Evolutionary conservation across 768 basidiomycete genomes (phyloP), one percentile per base, ranked within the genome.

Genomic region (Daedaleopsis sinensis): DNA sequence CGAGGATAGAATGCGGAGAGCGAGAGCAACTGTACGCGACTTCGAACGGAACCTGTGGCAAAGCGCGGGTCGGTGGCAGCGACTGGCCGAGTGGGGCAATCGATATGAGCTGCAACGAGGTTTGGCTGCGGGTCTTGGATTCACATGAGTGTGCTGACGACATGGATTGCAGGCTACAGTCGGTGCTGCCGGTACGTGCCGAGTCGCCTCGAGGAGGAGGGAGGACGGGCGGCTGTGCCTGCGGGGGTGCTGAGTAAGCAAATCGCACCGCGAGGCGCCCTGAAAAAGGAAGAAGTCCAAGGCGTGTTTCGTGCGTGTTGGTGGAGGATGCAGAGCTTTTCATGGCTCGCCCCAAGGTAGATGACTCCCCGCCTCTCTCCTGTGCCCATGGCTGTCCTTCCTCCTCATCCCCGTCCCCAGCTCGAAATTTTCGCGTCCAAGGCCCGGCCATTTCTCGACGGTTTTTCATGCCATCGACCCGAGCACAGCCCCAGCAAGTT

Each of bases 231-330:
- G 52, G 52, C 44, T 43, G 53, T 55, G 62, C 52, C 47, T 57
- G 51, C 39, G 18, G 18, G 11, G 43, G 38, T 39, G 46, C 18
- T 63, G 49, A 63, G 39, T 58, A 37, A 59, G 62, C 62, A 37
- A 52, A 44, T 38, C 19, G 46, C 52, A 53, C 39, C 18, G 15
- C 39, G 49, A 58, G 23, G 27, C 23, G 38, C 27, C 62, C 39
- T 7, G 21, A 55, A 58, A 58, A 53, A 18, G 57, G 62, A n/a
- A 46, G 58, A 43, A 32, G 53, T 57, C 24, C 15, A 37, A 57
- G 64, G 69, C 70, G 68, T 71, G 70, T 67, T 63, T 43, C 62
- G 63, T 59, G 68, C 70, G 70, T 71, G 70, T 69, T 69, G 42
- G 65, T 69, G 68, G 67, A 62, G 64, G 54, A 38, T 58, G 65